Conservation (phyloP, 2,329 filamentous ascomycete genomes). For the Uncinocarpus reesii region DNA sequence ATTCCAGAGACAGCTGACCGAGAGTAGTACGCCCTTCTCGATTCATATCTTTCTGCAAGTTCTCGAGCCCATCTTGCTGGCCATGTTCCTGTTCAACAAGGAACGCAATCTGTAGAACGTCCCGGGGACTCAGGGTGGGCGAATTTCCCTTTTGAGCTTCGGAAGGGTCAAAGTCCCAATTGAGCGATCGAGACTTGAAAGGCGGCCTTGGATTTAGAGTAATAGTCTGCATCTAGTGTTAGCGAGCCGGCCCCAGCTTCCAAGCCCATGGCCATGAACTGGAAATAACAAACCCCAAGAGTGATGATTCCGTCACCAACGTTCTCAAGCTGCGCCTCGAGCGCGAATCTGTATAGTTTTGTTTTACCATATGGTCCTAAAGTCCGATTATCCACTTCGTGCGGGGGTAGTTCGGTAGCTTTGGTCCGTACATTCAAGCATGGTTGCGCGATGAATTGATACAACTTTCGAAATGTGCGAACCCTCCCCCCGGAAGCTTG, state of each 20-base stretch:
- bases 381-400: constrained; percentile 37
- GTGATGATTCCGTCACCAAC: constrained; percentile 73
- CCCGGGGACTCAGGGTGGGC: constrained; percentile 49
- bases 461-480: constrained; percentile 84
- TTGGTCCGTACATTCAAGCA: constrained; percentile 87
- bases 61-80: constrained; percentile 42
- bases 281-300: constrained; percentile 49
- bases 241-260: not conserved
- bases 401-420: constrained; percentile 52
- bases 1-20: constrained; percentile 75
- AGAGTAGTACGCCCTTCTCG: constrained; percentile 51
- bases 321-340: constrained; percentile 95
- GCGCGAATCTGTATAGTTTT: constrained; percentile 50
- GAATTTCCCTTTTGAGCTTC: constrained; percentile 25
- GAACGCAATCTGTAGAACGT: constrained; percentile 57
- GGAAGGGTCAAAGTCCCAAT: constrained; percentile 41
- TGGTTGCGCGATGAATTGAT: constrained; percentile 90
- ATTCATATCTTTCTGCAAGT: constrained; percentile 40
- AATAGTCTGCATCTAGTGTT: constrained; percentile 30
- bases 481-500: constrained; percentile 51
- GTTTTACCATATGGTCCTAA: constrained; percentile 37
- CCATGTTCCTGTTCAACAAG: constrained; percentile 47
- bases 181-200: constrained; percentile 46
- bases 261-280: not conserved
- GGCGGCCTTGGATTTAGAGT: constrained; percentile 42